Percentiles rank a stretch among this genome's conserved stretches.
phyloP scores from a whole-genome alignment of 495 filamentous ascomycete genomes.

The Durotheca rogersii region DNA sequence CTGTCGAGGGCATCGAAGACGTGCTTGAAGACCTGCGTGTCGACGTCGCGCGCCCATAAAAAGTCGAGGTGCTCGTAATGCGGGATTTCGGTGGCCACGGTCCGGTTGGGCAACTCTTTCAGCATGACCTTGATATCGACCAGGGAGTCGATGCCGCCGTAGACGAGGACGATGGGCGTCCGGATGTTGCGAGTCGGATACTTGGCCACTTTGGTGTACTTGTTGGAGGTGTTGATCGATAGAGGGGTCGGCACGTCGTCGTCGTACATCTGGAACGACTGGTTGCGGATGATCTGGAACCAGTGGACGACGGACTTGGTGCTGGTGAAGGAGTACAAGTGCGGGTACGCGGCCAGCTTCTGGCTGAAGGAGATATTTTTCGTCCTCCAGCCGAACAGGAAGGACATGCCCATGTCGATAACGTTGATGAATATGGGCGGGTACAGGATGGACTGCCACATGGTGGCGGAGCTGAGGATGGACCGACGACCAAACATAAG shows the following conservation, averaged over 20 bases:
- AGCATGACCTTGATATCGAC: slow-evolving; percentile 96
- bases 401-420: slow-evolving; percentile 77
- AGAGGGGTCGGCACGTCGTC: slow-evolving; percentile 72
- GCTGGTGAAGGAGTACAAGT: slow-evolving; percentile 93
- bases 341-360: slow-evolving; percentile 95
- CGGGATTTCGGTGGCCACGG: slow-evolving; percentile 76
- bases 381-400: slow-evolving; percentile 90
- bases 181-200: slow-evolving; percentile 97
- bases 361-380: slow-evolving; percentile 81
- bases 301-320: slow-evolving; percentile 96
- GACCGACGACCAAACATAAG: slow-evolving; percentile 93
- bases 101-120: slow-evolving; percentile 78
- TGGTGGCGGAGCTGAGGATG: slow-evolving; percentile 88
- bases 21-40: slow-evolving; percentile 81
- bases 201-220: slow-evolving; percentile 80
- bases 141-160: slow-evolving; percentile 88
- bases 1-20: slow-evolving; percentile 82
- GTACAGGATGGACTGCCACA: slow-evolving; percentile 96
- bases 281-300: slow-evolving; percentile 98
- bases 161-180: slow-evolving; percentile 89
- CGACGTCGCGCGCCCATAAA: slow-evolving; percentile 87
- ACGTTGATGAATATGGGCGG: slow-evolving; percentile 89
- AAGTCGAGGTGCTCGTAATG: slow-evolving; percentile 98
- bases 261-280: slow-evolving; percentile 96
- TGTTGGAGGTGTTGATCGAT: slow-evolving; percentile 44